Conservation (phyloP, 2,329 filamentous ascomycete genomes). For the Tolypocladium sp. region DNA sequence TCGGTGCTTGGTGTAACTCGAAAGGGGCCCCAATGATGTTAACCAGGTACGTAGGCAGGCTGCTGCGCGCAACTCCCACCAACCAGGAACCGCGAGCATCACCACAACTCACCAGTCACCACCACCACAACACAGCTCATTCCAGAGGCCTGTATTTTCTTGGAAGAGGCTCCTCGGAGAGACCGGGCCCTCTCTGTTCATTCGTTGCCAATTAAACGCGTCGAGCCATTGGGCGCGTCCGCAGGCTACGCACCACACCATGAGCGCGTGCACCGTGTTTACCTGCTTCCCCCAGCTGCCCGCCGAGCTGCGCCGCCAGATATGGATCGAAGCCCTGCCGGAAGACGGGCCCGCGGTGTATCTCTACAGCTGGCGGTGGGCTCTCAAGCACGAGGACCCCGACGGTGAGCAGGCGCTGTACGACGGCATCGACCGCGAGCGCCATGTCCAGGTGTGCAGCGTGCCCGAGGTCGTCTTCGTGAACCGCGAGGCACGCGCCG, state of each 20-base stretch:
- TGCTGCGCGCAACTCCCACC: not conserved
- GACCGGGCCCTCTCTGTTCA: not conserved
- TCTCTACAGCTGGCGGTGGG: conserved; percentile 9
- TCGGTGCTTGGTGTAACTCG: too few relatives aligned
- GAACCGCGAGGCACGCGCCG: conserved; percentile 13
- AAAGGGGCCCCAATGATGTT: too few relatives aligned
- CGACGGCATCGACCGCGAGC: not conserved
- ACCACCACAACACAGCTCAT: not conserved
- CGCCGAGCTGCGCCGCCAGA: conserved; percentile 13
- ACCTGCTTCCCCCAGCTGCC: conserved; percentile 12
- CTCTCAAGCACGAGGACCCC: conserved; percentile 3
- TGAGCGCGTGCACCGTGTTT: conserved; percentile 4
- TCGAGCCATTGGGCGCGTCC: not conserved
- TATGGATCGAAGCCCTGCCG: conserved; percentile 12
- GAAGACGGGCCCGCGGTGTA: conserved; percentile 9
- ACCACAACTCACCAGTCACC: not conserved
- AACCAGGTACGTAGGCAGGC: too few relatives aligned
- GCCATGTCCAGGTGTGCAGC: conserved; percentile 7
- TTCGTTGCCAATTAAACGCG: not conserved
- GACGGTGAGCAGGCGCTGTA: conserved; percentile 1
- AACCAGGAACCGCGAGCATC: not conserved
- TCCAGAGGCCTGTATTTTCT: not conserved
- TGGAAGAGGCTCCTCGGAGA: not conserved
- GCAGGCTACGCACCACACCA: not conserved
- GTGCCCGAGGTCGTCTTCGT: conserved; percentile 8